Evolutionary conservation across 306 rosid genomes (phyloP).

Genomic region (Corylus americana): DNA sequence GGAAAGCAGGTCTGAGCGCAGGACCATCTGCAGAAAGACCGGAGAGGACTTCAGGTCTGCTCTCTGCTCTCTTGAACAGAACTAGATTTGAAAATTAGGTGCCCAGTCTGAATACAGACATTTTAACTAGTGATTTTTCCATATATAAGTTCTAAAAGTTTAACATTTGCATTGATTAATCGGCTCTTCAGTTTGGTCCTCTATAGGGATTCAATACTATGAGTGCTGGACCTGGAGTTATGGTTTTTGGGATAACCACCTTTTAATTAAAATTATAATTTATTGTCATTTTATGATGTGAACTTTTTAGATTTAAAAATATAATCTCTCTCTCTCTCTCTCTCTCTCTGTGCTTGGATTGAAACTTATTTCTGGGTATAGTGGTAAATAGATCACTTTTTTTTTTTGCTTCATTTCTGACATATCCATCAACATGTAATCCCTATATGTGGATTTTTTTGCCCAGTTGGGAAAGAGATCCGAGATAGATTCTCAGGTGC

Average conservation of each 20-base stretch:
- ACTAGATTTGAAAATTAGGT: constrained; percentile 27
- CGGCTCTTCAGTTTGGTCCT: neutral
- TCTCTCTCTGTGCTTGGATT: neutral
- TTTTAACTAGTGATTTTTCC: constrained; percentile 2
- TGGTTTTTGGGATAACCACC: neutral
- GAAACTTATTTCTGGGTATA: neutral
- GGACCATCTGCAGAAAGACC: constrained; percentile 68
- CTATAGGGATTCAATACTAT: neutral
- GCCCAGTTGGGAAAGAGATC: constrained; percentile 80
- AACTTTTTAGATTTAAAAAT: neutral
- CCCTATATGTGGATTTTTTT: constrained; percentile 34
- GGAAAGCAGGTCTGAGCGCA: constrained; percentile 66
- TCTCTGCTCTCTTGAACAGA: constrained; percentile 33
- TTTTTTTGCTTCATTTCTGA: constrained; percentile 23
- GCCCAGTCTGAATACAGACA: constrained; percentile 2
- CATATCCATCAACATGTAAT: constrained; percentile 22
- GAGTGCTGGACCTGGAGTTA: neutral
- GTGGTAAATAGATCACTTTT: neutral
- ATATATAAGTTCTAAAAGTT: constrained; percentile 8
- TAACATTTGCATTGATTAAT: constrained; percentile 2
- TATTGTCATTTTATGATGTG: neutral
- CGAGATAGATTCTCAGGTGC: constrained; percentile 90
- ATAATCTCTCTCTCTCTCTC: neutral
- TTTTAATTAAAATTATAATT: neutral
- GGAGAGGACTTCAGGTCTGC: constrained; percentile 76